Conservation (phyloP, 1,139 yeast species). For the Scheffersomyces insectosa region DNA sequence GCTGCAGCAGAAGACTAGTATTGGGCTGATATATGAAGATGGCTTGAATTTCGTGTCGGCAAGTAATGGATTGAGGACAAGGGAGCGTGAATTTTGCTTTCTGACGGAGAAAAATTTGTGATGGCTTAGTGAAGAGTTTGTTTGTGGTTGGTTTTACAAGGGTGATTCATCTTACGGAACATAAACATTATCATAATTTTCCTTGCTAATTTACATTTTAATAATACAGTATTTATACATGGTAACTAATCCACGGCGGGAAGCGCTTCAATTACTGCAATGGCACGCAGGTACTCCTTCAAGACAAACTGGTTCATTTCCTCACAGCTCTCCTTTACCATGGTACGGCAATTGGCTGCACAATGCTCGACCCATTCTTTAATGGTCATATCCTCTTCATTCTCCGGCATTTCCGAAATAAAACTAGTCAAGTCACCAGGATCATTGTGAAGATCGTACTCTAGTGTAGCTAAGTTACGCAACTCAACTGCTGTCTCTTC, state of each 20-base stretch:
- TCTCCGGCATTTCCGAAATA: conserved; percentile 67
- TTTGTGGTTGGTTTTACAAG: too few species aligned
- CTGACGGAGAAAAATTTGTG: too few species aligned
- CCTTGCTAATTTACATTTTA: too few species aligned
- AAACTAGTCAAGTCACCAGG: conserved; percentile 61
- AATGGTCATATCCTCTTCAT: conserved; percentile 68
- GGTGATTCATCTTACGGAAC: too few species aligned
- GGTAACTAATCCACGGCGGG: conserved; percentile 22
- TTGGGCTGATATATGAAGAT: too few species aligned
- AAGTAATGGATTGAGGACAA: too few species aligned
- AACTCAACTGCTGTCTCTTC: conserved; percentile 39
- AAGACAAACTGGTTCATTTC: conserved; percentile 46
- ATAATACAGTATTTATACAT: too few species aligned
- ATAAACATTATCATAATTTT: too few species aligned
- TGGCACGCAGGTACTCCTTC: conserved; percentile 44
- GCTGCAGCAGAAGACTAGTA: too few species aligned
- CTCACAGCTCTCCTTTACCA: conserved; percentile 44
- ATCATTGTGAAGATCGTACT: conserved; percentile 51
- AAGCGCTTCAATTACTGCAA: conserved; percentile 25
- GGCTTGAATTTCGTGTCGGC: too few species aligned
- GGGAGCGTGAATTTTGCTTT: too few species aligned
- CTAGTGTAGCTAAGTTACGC: conserved; percentile 21
- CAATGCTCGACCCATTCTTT: conserved; percentile 65
- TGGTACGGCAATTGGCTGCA: conserved; percentile 40
- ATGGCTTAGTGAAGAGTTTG: too few species aligned